Conservation (phyloP, 352 stramenopile genomes). For the Phytophthora uliginosa region DNA sequence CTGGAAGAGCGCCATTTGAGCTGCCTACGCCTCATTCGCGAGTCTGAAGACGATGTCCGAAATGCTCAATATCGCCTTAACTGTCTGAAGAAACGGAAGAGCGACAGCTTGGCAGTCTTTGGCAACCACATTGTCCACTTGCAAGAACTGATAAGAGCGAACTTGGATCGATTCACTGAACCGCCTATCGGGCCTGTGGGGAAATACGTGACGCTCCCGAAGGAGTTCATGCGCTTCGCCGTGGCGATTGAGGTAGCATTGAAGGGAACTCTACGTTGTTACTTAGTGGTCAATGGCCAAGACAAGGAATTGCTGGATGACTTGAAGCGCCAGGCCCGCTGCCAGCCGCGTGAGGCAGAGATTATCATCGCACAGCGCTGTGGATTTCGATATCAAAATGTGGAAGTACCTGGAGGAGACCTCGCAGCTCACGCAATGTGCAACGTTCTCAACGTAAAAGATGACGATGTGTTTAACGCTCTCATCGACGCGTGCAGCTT, state of each 20-base stretch:
- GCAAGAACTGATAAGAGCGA: constrained; percentile 74
- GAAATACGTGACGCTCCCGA: constrained; percentile 67
- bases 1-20: constrained; percentile 56
- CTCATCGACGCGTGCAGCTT: constrained; percentile 75
- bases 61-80: constrained; percentile 47
- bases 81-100: constrained; percentile 50
- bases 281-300: constrained; percentile 71
- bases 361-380: constrained; percentile 77
- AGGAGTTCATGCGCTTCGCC: constrained; percentile 65
- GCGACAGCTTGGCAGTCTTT: constrained; percentile 60
- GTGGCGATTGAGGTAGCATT: constrained; percentile 72
- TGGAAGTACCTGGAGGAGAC: constrained; percentile 52
- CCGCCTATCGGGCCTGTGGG: constrained; percentile 80
- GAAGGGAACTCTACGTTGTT: constrained; percentile 72
- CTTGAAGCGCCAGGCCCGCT: constrained; percentile 67
- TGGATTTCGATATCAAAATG: constrained; percentile 50
- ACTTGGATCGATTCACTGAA: constrained; percentile 58
- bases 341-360: constrained; percentile 60
- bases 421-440: constrained; percentile 66
- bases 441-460: constrained; percentile 70
- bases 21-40: constrained; percentile 54
- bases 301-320: constrained; percentile 82
- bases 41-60: constrained; percentile 52
- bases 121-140: constrained; percentile 66
- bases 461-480: constrained; percentile 83